These are phyloP conservation scores for Quercus tomentella DNA, from an alignment of 331 rosid species.

Conservation along the genomic window DNA sequence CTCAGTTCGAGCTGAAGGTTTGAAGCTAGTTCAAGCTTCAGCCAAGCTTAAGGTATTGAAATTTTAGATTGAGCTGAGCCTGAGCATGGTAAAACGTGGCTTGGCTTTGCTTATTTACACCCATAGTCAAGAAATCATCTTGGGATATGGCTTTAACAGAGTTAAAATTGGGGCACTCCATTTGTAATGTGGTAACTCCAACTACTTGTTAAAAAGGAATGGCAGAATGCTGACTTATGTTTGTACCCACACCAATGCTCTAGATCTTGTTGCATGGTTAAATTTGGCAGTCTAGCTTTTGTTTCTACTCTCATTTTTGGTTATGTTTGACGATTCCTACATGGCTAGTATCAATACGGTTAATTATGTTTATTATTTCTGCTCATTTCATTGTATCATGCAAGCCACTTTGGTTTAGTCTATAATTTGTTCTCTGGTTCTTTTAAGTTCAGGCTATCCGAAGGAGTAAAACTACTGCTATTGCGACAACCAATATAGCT, in stretches of 20 bases:
- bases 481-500: constrained; percentile 33
- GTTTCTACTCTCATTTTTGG: not conserved
- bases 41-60: too few relatives aligned
- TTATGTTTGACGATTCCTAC: not conserved
- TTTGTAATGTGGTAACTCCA: not conserved
- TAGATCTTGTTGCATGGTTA: not conserved
- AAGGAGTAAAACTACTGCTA: constrained; percentile 40
- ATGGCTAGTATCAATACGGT: not conserved
- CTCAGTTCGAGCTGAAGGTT: too few relatives aligned
- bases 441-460: constrained; percentile 52
- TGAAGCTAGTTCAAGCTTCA: too few relatives aligned
- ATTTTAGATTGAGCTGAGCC: too few relatives aligned
- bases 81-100: too few relatives aligned
- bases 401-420: not conserved
- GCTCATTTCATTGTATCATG: constrained; percentile 2
- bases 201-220: not conserved
- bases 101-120: too few relatives aligned
- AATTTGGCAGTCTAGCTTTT: not conserved
- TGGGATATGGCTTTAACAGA: not conserved
- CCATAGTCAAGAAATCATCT: not conserved
- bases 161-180: not conserved
- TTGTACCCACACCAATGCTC: not conserved
- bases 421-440: constrained; percentile 13
- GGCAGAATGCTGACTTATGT: not conserved
- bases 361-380: not conserved